Percentiles rank a stretch among this genome's conserved stretches.
Conservation (phyloP, 129 eudicot species). For the Tagetes erecta region DNA sequence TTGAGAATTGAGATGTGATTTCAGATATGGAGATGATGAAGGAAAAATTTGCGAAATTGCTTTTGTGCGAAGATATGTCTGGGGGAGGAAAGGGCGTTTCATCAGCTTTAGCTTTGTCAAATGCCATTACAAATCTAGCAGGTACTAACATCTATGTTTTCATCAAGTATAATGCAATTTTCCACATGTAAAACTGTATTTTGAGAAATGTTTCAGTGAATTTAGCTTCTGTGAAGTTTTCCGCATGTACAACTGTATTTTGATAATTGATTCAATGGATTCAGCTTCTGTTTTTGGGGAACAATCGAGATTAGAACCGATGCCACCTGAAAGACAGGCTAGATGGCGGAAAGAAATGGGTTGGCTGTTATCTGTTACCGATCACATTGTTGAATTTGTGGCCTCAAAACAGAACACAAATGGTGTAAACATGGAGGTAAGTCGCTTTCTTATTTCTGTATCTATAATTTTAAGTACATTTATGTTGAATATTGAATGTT, state of each 20-base stretch:
- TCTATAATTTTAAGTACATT: background rate
- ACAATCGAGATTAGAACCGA: constrained; percentile 75
- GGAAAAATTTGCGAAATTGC: constrained; percentile 91
- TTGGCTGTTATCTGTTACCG: constrained; percentile 81
- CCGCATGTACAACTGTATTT: background rate
- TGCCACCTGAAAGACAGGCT: constrained; percentile 60
- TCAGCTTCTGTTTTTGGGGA: constrained; percentile 86
- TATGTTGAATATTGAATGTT: background rate
- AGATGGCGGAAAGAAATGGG: constrained; percentile 85
- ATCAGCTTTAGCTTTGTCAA: constrained; percentile 88
- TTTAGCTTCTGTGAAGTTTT: background rate
- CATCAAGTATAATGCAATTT: background rate
- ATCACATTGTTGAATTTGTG: constrained; percentile 80
- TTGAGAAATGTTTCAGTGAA: background rate
- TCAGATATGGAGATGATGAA: constrained; percentile 75
- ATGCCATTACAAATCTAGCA: constrained; percentile 95
- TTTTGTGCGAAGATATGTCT: constrained; percentile 98
- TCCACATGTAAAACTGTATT: background rate
- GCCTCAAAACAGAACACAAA: constrained; percentile 65
- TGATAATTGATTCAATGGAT: constrained; percentile 18
- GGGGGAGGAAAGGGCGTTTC: constrained; percentile 99
- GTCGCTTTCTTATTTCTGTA: constrained; percentile 1
- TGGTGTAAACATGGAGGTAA: constrained; percentile 79
- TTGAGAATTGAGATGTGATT: background rate
- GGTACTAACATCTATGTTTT: constrained; percentile 39